Conservation (phyloP, 2,329 filamentous ascomycete genomes). For the Alternaria dauci region DNA sequence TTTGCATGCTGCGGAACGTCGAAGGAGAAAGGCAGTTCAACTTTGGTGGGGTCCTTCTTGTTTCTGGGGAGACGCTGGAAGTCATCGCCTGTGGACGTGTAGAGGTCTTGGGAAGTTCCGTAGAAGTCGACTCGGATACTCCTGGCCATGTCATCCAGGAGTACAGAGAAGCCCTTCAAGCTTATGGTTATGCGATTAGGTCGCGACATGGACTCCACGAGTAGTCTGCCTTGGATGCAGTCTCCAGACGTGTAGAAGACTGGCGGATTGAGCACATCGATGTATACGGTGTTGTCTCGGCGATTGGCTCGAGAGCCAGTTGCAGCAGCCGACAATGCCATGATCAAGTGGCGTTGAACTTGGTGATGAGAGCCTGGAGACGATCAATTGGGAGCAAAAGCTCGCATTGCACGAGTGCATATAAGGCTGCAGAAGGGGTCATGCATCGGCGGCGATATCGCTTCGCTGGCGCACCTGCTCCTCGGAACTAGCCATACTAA, state of each 20-base stretch:
- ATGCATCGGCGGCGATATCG: conserved; percentile 11
- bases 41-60: conserved; percentile 27
- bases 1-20: conserved; percentile 28
- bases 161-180: conserved; percentile 25
- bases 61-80: conserved; percentile 35
- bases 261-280: conserved; percentile 20
- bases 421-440: neutral
- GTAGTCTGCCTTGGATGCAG: conserved; percentile 28
- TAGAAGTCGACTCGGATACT: conserved; percentile 29
- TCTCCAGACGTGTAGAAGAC: conserved; percentile 34
- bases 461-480: conserved; percentile 8
- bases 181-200: conserved; percentile 28
- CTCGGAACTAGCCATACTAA: conserved; percentile 15
- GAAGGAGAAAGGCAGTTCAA: conserved; percentile 40
- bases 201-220: conserved; percentile 29
- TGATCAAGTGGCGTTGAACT: conserved; percentile 7
- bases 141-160: conserved; percentile 22
- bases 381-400: neutral
- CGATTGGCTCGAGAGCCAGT: conserved; percentile 18
- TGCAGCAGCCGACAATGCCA: conserved; percentile 19
- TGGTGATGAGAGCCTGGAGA: neutral
- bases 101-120: conserved; percentile 26
- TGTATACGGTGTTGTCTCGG: conserved; percentile 28
- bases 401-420: conserved; percentile 1
- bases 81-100: conserved; percentile 25